phyloP scores from a whole-genome alignment of 73 alveolate genomes.

The Tetrahymena borealis region DNA sequence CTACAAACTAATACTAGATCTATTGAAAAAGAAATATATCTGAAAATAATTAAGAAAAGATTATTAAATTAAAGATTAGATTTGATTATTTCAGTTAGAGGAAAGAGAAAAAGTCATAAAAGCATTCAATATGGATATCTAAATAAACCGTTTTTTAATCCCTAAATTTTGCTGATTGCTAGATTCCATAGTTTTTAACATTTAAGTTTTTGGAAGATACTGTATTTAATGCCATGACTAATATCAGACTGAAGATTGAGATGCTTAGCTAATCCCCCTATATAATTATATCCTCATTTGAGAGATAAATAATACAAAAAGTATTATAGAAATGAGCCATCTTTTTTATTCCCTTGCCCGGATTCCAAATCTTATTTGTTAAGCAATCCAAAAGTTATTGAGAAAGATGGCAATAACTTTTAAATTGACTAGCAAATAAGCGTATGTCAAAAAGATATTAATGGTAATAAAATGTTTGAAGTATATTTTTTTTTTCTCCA shows the following conservation, averaged over 20 bases:
- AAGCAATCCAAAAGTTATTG: not conserved
- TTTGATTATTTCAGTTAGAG: not conserved
- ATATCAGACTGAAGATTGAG: not conserved
- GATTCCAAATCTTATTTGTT: not conserved
- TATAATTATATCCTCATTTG: not conserved
- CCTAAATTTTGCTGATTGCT: slow-evolving; percentile 1
- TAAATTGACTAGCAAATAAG: not conserved
- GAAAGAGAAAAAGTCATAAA: not conserved
- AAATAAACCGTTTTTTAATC: not conserved
- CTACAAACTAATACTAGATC: no score
- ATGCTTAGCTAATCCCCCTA: not conserved
- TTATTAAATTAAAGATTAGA: not conserved
- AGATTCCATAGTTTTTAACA: not conserved
- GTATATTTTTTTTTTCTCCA: not conserved
- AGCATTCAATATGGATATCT: not conserved
- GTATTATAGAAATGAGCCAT: not conserved
- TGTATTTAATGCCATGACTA: not conserved
- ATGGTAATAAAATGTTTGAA: not conserved
- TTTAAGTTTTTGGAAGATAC: not conserved
- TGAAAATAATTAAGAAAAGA: no score
- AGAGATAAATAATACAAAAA: not conserved
- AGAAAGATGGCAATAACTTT: not conserved
- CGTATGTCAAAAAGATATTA: not conserved
- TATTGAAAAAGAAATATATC: no score
- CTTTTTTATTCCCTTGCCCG: not conserved